Base-by-base conservation (phyloP, 192 early-diverging fungal genomes). In the Coemansia sp. region DNA sequence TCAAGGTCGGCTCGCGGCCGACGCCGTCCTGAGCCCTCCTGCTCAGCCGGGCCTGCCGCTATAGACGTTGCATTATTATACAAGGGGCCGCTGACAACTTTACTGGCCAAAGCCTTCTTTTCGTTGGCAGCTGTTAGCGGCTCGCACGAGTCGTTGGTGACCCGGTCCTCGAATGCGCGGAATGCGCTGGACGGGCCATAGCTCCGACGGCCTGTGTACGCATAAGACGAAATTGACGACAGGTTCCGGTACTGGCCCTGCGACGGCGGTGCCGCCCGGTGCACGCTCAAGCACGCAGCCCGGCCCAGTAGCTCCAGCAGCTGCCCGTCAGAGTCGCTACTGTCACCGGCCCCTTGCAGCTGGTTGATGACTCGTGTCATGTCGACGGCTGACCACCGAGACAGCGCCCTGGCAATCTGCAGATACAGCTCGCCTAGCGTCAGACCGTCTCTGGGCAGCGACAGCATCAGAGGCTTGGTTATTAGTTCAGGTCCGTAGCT, bases 331-430 rank as follows among this genome's bases (percentile, higher is more conserved):
- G 62, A 39, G 8, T 64, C 62, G 63, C 25, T 45, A 1, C 38
- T 4, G 37, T 57, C 45, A 5, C 32, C 63, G 3, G 43, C 57
- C 7, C n/a, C 56, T 19, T 70, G 50, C 9, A 79, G 67, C 48
- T 73, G 64, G 2, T 5, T 35, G 11, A 64, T 38, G 29, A 79
- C 29, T 45, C 45, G 57, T 22, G 67, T 59, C 50, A 73, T 70
- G 56, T 79, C 76, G 3, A 73, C 48, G 2, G 67, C 62, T 14
- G 69, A 37, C 72, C 78, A 81, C 48, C 78, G 72, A 17, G 68
- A 45, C 35, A 81, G 43, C 12, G 60, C 61, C 38, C 49, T 38
- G 10, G 73, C 72, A 17, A 80, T 67, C 1, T 66, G 56, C 57
- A 65, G 48, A 51, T 71, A 75, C 47, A 80, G 57, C 29, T 60